Evolutionary conservation across 1,139 yeast species (phyloP), one percentile per base, ranked within the genome.

Genomic region (Yamadazyma aaseri): DNA sequence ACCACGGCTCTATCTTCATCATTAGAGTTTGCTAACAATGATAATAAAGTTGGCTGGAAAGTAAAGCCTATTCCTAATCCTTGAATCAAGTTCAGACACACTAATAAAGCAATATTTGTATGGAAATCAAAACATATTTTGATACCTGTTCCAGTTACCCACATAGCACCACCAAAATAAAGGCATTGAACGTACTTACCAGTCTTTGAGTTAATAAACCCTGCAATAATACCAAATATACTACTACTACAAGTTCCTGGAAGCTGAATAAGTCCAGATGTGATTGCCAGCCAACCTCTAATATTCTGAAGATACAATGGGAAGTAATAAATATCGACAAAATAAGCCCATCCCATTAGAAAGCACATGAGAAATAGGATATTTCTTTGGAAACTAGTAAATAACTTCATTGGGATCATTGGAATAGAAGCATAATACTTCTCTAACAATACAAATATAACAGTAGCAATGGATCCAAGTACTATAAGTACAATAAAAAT

Each of bases 11-110:
- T 52, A 42, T 75, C 80, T 3, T 66, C 56, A 28, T 61, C 59
- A 27, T 48, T 52, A 3, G 76, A 65, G 33, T 72, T 71, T 1
- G 79, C 73, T 42, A 72, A 73, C 3, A 68, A 65, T 0, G 79
- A 78, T 9, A 75, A 64, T 55, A 75, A 58, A 0, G 77, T 70
- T 6, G 80, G 79, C 48, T 75, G 81, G 54, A 76, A 73, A 4
- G 74, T 69, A 38, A 60, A 61, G 2, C 79, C 81, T 11, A 66
- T 61, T 0, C 79, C 80, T 4, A 59, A 35, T 5, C 81, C 81
- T 53, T 66, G 63, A 3, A 70, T 27, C 15, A 71, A 40, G 39
- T 71, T 46, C 1, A 66, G 49, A 9, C 67, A 55, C 1, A 60
- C 59, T 20, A 63, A 47, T 1, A 57, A 57, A 1, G 61, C 73